Evolutionary conservation across 352 stramenopile species (phyloP), one percentile per base, ranked within the genome.

Genomic region (Phytophthora vignae): DNA sequence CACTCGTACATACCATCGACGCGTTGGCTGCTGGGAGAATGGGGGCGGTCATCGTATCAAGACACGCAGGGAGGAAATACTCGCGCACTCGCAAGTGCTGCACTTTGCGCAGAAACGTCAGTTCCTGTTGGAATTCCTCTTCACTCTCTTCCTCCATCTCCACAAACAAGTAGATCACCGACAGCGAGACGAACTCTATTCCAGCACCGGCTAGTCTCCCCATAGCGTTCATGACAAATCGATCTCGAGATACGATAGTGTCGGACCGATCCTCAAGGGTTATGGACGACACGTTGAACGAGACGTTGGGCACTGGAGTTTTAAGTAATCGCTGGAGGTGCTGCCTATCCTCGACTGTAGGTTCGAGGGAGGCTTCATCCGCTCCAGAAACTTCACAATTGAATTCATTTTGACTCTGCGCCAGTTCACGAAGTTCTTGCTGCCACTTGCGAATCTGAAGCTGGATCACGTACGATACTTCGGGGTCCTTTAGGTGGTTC

Each of bases 51-150:
- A 56, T 54, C 3, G 38, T 40, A 42, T 62, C 57, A 19, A 71
- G 52, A 49, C 14, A 69, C 10, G 55, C 57, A 4, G 69, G 65
- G 4, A 81, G 38, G 31, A 81, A 78, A 21, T 70, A 72, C 11
- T 78, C 53, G 49, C 73, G 58, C 4, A 22, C 61, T 73, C 60
- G 10, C 14, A 66, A 60, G 31, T 59, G 66, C 40, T 78, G 70
- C 10, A 78, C 3, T 38, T 78, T 81, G 7, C 61, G 56, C 14
- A 78, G 60, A 38, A 81, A 61, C 0, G 61, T 63, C 0, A 75
- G 46, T n/a, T 81, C 73, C 12, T 81, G 60, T 22, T 78, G 70
- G 12, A 76, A 76, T 12, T 36, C 44, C 15, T 42, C 25, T 2
- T 59, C 31, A 0, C 17, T 4, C 6, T 62, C 52, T 3, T 71